These are phyloP conservation scores for Aspergillus conjunctus DNA, from an alignment of 495 filamentous ascomycete species.

Conservation along the genomic window DNA sequence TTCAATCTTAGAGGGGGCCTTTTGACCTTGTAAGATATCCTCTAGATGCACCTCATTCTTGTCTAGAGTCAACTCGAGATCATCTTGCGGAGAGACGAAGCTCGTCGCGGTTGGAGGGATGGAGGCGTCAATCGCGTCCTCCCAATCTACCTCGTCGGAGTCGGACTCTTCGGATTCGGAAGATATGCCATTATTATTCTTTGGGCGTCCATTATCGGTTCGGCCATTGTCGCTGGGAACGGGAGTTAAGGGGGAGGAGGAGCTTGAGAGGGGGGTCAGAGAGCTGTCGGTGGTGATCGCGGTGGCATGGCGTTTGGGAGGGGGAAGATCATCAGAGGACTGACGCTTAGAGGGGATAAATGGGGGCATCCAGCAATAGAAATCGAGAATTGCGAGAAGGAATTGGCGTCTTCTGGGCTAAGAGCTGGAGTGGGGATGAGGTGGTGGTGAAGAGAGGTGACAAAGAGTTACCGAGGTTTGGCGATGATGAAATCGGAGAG, in stretches of 20 bases:
- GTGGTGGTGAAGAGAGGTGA: not conserved
- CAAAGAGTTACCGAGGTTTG: not conserved
- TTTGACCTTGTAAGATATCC: slow-evolving; percentile 70
- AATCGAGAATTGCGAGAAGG: not conserved
- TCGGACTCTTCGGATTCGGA: slow-evolving; percentile 54
- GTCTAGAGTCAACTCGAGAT: slow-evolving; percentile 77
- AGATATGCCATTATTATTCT: slow-evolving; percentile 23
- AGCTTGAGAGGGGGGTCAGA: slow-evolving; percentile 50
- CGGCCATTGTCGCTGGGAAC: slow-evolving; percentile 32
- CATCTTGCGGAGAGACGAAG: slow-evolving; percentile 41
- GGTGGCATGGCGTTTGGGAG: slow-evolving; percentile 59
- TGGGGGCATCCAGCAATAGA: slow-evolving; percentile 49
- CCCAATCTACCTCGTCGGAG: slow-evolving; percentile 77
- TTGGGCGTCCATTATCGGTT: slow-evolving; percentile 16
- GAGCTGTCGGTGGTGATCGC: slow-evolving; percentile 31
- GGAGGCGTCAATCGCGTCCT: slow-evolving; percentile 69
- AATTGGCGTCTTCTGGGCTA: not conserved
- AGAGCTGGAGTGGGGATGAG: not conserved
- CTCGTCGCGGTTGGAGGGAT: slow-evolving; percentile 30
- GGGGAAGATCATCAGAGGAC: slow-evolving; percentile 64
- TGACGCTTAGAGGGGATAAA: slow-evolving; percentile 55
- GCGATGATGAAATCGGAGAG: slow-evolving; percentile 14
- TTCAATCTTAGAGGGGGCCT: slow-evolving; percentile 83
- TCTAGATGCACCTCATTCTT: slow-evolving; percentile 57
- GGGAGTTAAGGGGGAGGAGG: slow-evolving; percentile 65